Conservation (phyloP, 2,329 filamentous ascomycete species). For the Pochonia chlamydosporia region DNA sequence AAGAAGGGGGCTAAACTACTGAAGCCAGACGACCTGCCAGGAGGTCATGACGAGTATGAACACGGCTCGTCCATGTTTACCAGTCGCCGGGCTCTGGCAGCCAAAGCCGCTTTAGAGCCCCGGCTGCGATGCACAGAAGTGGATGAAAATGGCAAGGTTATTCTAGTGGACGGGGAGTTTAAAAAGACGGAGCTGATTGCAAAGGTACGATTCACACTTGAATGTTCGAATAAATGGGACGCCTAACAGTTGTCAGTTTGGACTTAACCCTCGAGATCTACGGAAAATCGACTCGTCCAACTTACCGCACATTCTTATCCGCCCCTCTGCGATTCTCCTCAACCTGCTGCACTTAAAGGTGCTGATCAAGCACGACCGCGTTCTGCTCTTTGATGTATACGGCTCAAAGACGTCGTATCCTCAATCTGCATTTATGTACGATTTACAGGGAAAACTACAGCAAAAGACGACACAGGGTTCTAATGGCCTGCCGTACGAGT, state of each 20-base stretch:
- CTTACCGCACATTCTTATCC: slow-evolving; percentile 89
- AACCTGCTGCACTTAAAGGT: slow-evolving; percentile 96
- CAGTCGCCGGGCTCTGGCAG: slow-evolving; percentile 62
- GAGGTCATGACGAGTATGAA: slow-evolving; percentile 52
- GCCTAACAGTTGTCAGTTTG: slow-evolving; percentile 54
- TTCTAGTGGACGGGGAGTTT: slow-evolving; percentile 89
- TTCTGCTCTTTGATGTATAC: slow-evolving; percentile 94
- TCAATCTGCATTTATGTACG: slow-evolving; percentile 96
- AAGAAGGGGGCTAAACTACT: slow-evolving; percentile 34
- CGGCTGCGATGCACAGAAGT: slow-evolving; percentile 91
- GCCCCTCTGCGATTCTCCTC: slow-evolving; percentile 86
- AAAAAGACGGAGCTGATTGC: slow-evolving; percentile 97
- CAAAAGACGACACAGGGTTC: slow-evolving; percentile 59
- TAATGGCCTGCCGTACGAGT: slow-evolving; percentile 81
- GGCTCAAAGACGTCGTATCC: slow-evolving; percentile 92
- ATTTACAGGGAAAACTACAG: slow-evolving; percentile 84
- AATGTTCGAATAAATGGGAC: neutral
- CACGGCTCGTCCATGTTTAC: slow-evolving; percentile 55
- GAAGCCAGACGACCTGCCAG: slow-evolving; percentile 54
- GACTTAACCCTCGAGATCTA: slow-evolving; percentile 85
- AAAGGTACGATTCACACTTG: slow-evolving; percentile 52
- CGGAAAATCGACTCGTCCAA: slow-evolving; percentile 97
- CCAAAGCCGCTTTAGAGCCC: slow-evolving; percentile 77
- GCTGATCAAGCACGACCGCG: slow-evolving; percentile 88
- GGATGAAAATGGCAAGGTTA: slow-evolving; percentile 86